Percentiles rank a stretch among this genome's conserved stretches.
phyloP scores from a whole-genome alignment of 805 yeast genomes.

The Kodamaea kaohsiungensis region DNA sequence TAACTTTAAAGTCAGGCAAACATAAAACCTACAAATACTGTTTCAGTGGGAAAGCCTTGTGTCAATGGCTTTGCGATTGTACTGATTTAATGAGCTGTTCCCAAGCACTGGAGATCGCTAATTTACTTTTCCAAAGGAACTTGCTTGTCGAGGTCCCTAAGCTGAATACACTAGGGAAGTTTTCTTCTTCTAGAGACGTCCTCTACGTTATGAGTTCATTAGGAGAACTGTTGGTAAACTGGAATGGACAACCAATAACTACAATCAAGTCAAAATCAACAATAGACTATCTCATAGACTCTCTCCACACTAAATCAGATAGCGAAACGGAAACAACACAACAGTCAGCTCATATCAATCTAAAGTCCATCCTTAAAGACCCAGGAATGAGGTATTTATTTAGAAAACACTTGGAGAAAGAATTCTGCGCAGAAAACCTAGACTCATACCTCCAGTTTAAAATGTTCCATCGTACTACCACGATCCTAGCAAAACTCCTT shows the following conservation, averaged over 20 bases:
- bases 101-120: constrained; percentile 57
- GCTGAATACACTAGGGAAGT: constrained; percentile 31
- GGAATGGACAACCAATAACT: constrained; percentile 23
- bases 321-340: background rate
- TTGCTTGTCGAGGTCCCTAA: constrained; percentile 44
- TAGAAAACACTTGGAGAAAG: constrained; percentile 61
- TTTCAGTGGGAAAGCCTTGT: constrained; percentile 72
- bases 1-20: constrained; percentile 16
- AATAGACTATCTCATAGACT: background rate
- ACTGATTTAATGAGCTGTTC: constrained; percentile 61
- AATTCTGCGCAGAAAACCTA: constrained; percentile 74
- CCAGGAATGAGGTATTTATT: constrained; percentile 76
- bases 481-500: constrained; percentile 40
- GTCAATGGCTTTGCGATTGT: constrained; percentile 91
- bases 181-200: constrained; percentile 34
- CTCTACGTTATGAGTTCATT: constrained; percentile 44
- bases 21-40: constrained; percentile 39
- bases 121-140: constrained; percentile 47
- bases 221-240: constrained; percentile 42
- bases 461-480: constrained; percentile 50
- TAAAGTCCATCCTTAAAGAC: constrained; percentile 56
- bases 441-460: constrained; percentile 65
- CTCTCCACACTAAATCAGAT: background rate
- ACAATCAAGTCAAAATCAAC: background rate
- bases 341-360: background rate